A percentile compares a stretch with the other conserved stretches of the same genome.
Conservation (phyloP, 2,329 filamentous ascomycete genomes). For the Beauveria scarabaeidicola region DNA sequence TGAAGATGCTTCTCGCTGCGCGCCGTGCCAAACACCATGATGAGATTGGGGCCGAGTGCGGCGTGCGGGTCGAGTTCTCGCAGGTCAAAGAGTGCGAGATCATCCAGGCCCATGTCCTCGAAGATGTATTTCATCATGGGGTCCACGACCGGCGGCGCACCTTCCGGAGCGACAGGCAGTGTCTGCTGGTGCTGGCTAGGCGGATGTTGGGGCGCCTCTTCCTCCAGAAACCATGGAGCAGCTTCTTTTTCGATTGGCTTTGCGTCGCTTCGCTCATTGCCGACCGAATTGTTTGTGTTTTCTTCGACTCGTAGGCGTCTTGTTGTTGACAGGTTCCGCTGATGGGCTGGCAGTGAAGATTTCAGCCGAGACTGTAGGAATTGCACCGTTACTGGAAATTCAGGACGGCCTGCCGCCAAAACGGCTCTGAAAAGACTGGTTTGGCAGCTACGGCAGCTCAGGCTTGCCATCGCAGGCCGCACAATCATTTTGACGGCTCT, state of each 20-base stretch:
- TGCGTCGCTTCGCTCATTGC: slow-evolving; percentile 9
- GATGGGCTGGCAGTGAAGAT: slow-evolving; percentile 14
- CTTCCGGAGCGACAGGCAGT: slow-evolving; percentile 50
- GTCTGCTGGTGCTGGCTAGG: slow-evolving; percentile 37
- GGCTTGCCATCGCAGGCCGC: slow-evolving; percentile 21
- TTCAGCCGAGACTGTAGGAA: neutral
- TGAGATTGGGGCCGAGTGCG: slow-evolving; percentile 75
- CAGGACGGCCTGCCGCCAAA: slow-evolving; percentile 2
- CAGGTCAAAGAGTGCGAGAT: slow-evolving; percentile 72
- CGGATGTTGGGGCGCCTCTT: slow-evolving; percentile 49
- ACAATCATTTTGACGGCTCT: slow-evolving; percentile 20
- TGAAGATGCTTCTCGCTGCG: slow-evolving; percentile 90
- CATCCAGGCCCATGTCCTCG: slow-evolving; percentile 77
- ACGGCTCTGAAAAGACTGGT: slow-evolving; percentile 23
- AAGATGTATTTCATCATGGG: slow-evolving; percentile 71
- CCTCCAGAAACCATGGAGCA: slow-evolving; percentile 81
- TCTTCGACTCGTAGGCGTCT: slow-evolving; percentile 1
- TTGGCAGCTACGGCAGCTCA: slow-evolving; percentile 25
- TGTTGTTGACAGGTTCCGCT: slow-evolving; percentile 18
- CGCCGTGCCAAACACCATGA: slow-evolving; percentile 90
- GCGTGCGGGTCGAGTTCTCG: slow-evolving; percentile 77
- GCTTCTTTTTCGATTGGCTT: slow-evolving; percentile 18
- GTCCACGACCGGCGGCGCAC: slow-evolving; percentile 62
- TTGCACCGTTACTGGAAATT: slow-evolving; percentile 15
- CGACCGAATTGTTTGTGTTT: slow-evolving; percentile 13